Conservation (phyloP, 2,329 filamentous ascomycete genomes). For the Colletotrichum sp. region DNA sequence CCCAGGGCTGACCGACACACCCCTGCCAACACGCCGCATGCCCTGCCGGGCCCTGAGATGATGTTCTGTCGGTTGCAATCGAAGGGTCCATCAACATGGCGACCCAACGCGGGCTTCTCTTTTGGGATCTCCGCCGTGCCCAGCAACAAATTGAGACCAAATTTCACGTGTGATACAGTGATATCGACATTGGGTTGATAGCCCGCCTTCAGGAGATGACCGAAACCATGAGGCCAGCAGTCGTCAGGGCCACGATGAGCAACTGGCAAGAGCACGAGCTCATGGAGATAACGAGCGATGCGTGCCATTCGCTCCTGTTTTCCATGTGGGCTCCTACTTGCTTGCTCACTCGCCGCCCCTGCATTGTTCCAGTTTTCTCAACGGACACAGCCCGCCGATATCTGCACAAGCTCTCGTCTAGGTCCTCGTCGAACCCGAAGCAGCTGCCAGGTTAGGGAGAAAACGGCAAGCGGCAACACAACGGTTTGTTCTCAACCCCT, state of each 20-base stretch:
- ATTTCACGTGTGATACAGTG: not conserved
- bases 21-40: not conserved
- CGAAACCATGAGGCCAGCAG: not conserved
- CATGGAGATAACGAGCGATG: not conserved
- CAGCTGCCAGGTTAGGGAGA: not conserved
- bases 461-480: not conserved
- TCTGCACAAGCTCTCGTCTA: not conserved
- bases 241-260: not conserved
- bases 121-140: not conserved
- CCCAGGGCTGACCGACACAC: not conserved
- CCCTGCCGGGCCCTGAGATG: not conserved
- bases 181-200: not conserved
- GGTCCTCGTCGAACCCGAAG: constrained; percentile 11
- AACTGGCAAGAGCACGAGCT: not conserved
- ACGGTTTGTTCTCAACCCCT: not conserved
- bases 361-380: not conserved
- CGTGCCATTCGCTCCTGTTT: not conserved
- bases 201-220: not conserved
- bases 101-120: not conserved
- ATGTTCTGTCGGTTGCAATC: not conserved
- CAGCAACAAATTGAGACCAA: not conserved
- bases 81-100: not conserved
- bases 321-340: not conserved
- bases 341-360: not conserved
- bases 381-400: not conserved